Evolutionary conservation across 805 yeast genomes (phyloP), one percentile per base, ranked within the genome.

Genomic region (Saccharomycopsis babjevae): DNA sequence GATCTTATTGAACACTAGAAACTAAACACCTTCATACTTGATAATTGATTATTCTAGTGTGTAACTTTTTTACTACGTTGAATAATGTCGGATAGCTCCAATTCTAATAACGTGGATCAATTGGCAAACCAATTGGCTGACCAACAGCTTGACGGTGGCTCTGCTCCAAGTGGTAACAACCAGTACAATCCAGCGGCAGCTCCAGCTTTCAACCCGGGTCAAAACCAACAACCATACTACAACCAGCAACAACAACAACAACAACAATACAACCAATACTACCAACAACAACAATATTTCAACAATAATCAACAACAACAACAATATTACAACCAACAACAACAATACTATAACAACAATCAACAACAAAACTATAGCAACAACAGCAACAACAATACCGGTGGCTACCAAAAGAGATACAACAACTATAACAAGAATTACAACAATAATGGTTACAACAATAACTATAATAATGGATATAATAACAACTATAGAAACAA

Each of bases 351-450:
- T 30, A 30, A 46, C 39, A 58, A 59, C 22, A 59, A 57, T 36
- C 61, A 61, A 55, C 50, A 22, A 34, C 58, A 40, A 39, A 22
- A 34, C 11, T n/a, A 38, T 57, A 16, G 39, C 34, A 56, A 36
- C 22, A 30, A 69, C 57, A 68, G 66, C 58, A 69, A 71, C 62
- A 68, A 68, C 63, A 67, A 68, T 61, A 60, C 64, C 64, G 65
- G 56, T 30, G 54, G 54, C 32, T 46, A 58, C 39, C 56, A 59
- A 54, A 59, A 57, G 56, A 59, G 54, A 57, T 43, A 50, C 30
- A 43, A 61, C 50, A 59, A 59, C 40, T 28, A 39, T 20, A 38
- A 39, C n/a, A 42, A 58, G 16, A 54, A 54, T 38, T 65, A 66
- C 61, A 60, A 70, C 57, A 64, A 67, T 54, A 32, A 32, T 50